Evolutionary conservation across 345 rosid species (phyloP).

Genomic region (Bruguiera gymnorhiza): DNA sequence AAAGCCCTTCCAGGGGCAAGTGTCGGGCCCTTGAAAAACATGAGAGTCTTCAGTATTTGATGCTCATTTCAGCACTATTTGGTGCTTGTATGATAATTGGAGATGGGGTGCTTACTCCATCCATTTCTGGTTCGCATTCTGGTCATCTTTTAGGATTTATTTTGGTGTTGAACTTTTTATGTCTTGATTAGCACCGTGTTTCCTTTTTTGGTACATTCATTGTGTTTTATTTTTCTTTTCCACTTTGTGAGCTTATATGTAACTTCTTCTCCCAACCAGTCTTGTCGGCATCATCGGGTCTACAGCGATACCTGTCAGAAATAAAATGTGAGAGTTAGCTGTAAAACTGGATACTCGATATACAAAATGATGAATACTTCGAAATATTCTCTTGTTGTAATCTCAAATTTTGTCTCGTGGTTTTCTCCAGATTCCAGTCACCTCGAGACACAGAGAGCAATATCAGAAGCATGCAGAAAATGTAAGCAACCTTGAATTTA

Average conservation of each 20-base stretch:
- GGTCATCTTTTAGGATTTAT: not conserved
- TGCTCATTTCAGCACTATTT: constrained; percentile 48
- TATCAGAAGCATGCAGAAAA: constrained; percentile 30
- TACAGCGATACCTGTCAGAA: constrained; percentile 38
- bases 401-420: constrained; percentile 5
- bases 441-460: constrained; percentile 4
- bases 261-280: constrained; percentile 30
- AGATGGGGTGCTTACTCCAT: constrained; percentile 58
- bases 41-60: constrained; percentile 42
- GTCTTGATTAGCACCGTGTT: not conserved
- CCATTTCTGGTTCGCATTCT: constrained; percentile 49
- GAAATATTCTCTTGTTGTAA: not conserved
- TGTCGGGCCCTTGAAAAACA: constrained; percentile 34
- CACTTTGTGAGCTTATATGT: not conserved
- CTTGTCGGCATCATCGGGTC: constrained; percentile 48
- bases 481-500: constrained; percentile 35
- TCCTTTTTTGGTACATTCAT: not conserved
- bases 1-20: constrained; percentile 30
- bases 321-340: constrained; percentile 43
- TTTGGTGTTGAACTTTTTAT: not conserved
- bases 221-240: not conserved
- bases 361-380: not conserved
- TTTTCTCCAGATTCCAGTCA: constrained; percentile 41
- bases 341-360: not conserved
- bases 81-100: constrained; percentile 63